A percentile compares a stretch with the other conserved stretches of the same genome.
These are phyloP conservation scores for Phialophora chinensis DNA, from an alignment of 2,329 filamentous ascomycete species.

Conservation along the genomic window DNA sequence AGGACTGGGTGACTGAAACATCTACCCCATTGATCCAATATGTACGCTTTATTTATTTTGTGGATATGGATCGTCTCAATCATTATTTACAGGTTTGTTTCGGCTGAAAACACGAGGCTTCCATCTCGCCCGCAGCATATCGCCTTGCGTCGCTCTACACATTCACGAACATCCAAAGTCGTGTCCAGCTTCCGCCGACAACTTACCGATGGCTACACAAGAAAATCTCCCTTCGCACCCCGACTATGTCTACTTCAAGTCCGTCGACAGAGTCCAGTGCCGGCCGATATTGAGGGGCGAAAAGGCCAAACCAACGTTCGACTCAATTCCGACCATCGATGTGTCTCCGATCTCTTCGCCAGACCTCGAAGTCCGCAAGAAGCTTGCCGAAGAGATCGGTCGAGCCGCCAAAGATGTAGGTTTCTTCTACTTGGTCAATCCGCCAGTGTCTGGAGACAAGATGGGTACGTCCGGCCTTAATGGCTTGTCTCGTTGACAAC, in stretches of 20 bases:
- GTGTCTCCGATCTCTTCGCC: conserved; percentile 40
- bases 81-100: no score
- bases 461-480: conserved; percentile 12
- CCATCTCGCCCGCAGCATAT: no score
- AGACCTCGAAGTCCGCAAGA: conserved; percentile 45
- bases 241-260: conserved; percentile 19
- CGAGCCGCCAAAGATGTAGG: conserved; percentile 57
- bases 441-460: conserved; percentile 14
- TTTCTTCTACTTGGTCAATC: conserved; percentile 59
- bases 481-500: neutral
- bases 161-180: neutral
- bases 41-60: neutral
- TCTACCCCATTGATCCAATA: neutral
- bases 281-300: conserved; percentile 15
- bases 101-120: no score
- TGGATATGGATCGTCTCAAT: neutral
- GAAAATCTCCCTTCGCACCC: conserved; percentile 34
- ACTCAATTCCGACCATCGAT: conserved; percentile 19
- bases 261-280: conserved; percentile 15
- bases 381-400: conserved; percentile 52
- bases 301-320: conserved; percentile 17
- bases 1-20: neutral
- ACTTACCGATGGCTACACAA: neutral
- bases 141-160: neutral
- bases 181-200: neutral